phyloP scores from a whole-genome alignment of 2,329 filamentous ascomycete genomes.

The Pseudogymnoascus pannorum region DNA sequence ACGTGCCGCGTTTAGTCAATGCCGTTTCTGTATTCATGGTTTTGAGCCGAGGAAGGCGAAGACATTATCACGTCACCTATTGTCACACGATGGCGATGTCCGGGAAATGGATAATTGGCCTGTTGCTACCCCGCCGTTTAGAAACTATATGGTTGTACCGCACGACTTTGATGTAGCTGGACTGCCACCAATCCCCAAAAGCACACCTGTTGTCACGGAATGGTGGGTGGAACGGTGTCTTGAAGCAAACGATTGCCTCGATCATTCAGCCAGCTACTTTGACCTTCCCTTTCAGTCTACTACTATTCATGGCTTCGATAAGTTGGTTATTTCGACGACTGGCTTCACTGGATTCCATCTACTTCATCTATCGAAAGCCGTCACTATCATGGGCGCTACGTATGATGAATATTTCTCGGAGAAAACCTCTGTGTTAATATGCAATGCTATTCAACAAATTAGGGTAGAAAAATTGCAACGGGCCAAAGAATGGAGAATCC shows the following conservation, averaged over 20 bases:
- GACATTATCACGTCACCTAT: conserved; percentile 30
- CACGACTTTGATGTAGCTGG: conserved; percentile 32
- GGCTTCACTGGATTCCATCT: conserved; percentile 80
- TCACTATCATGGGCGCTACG: conserved; percentile 68
- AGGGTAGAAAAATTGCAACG: conserved; percentile 70
- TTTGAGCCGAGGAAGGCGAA: conserved; percentile 35
- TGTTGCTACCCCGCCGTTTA: neutral
- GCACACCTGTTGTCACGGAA: conserved; percentile 60
- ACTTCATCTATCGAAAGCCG: conserved; percentile 71
- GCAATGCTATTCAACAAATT: conserved; percentile 47
- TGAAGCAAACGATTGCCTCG: conserved; percentile 62
- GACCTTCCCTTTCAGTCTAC: conserved; percentile 69
- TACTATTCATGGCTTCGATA: conserved; percentile 61
- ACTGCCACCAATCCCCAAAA: conserved; percentile 27
- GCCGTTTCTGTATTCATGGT: conserved; percentile 35
- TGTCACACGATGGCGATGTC: conserved; percentile 30
- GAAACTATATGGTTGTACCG: conserved; percentile 36
- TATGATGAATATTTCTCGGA: conserved; percentile 73
- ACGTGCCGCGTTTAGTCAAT: conserved; percentile 33
- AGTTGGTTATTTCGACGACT: conserved; percentile 69
- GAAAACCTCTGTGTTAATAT: conserved; percentile 71
- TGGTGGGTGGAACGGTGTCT: conserved; percentile 92
- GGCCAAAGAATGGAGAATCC: conserved; percentile 67
- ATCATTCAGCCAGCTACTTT: conserved; percentile 63
- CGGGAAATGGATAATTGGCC: conserved; percentile 18